These are phyloP conservation scores for Acanthamoeba triangularis DNA, from an alignment of 208 protist genomes.

Conservation along the genomic window DNA sequence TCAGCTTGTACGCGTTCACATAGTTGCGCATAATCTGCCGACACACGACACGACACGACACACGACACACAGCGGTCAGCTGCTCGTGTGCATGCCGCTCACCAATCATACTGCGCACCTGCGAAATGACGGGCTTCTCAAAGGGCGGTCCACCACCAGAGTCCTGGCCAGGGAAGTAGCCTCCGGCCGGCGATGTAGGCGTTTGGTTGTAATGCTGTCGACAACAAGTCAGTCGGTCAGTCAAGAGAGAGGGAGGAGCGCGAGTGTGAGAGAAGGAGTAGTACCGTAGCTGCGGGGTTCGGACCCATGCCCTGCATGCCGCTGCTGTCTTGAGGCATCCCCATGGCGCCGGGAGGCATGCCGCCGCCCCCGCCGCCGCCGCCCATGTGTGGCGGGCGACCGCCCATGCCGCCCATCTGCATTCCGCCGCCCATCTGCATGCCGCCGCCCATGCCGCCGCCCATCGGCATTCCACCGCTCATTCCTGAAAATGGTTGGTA, in stretches of 20 bases:
- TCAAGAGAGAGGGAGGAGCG: neutral
- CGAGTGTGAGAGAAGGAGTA: neutral
- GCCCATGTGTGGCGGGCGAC: neutral
- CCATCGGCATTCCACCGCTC: constrained; percentile 11
- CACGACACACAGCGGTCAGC: neutral
- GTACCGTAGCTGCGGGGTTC: neutral
- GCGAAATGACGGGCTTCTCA: constrained; percentile 21
- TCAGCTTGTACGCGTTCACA: constrained; percentile 54
- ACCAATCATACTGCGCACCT: neutral
- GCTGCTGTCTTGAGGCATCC: neutral
- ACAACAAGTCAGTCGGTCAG: neutral
- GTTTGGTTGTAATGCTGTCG: constrained; percentile 10
- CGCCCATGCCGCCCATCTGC: neutral
- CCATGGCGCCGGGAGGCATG: neutral
- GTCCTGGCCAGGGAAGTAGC: neutral
- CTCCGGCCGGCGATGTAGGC: neutral
- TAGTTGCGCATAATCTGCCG: constrained; percentile 56
- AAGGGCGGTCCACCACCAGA: neutral
- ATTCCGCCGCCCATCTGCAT: neutral
- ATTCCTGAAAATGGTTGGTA: neutral
- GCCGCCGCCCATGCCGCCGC: neutral
- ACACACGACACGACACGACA: too few species aligned
- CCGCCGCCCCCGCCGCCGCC: neutral
- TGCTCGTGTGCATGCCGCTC: neutral
- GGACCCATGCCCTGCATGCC: constrained; percentile 13